phyloP scores from a whole-genome alignment of 139 green algal genomes.

The Desmodesmus armatus region DNA sequence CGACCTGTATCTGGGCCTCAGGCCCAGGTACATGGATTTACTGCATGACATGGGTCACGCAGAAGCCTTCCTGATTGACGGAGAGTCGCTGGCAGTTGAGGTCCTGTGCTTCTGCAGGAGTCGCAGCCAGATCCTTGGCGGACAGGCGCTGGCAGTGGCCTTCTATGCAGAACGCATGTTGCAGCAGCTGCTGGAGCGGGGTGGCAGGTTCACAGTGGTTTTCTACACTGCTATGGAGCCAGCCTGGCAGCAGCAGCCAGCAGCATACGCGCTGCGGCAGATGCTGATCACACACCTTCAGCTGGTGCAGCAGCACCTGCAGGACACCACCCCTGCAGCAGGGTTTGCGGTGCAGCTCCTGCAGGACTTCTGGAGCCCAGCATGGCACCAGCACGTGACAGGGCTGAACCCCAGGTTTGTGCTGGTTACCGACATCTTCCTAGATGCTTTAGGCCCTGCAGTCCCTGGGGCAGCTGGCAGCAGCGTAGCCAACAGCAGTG shows the following conservation, averaged over 20 bases:
- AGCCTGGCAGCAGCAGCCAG: not conserved
- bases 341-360: not conserved
- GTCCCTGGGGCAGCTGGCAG: not conserved
- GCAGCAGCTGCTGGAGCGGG: constrained; percentile 18
- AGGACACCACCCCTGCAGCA: not conserved
- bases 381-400: not conserved
- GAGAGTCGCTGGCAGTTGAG: constrained; percentile 21
- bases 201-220: constrained; percentile 16
- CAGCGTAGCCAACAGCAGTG: not conserved
- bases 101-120: not conserved
- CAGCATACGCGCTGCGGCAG: not conserved
- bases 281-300: not conserved
- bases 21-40: constrained; percentile 13
- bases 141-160: not conserved
- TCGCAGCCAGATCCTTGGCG: not conserved
- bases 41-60: constrained; percentile 39
- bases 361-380: not conserved
- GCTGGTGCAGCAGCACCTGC: not conserved
- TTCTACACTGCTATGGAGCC: constrained; percentile 4
- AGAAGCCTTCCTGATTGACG: constrained; percentile 43
- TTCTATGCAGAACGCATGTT: constrained; percentile 16
- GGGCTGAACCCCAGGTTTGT: not conserved
- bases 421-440: not conserved
- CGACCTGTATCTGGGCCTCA: not conserved
- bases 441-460: not conserved